Conservation (phyloP, 371 early-diverging fungal species). For the Mucor velutinosus region DNA sequence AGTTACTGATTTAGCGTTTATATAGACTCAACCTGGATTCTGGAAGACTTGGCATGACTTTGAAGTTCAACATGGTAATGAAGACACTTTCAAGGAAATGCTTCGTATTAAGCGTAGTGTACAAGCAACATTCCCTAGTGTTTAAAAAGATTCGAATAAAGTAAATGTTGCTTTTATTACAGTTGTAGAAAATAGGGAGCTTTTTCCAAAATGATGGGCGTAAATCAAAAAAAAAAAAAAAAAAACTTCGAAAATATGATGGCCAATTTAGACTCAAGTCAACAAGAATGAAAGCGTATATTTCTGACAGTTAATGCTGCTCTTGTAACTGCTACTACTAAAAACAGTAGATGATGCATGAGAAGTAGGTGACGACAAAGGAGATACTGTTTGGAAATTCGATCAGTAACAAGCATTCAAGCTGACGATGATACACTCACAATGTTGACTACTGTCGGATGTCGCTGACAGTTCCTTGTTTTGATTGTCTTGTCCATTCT, state of each 20-base stretch:
- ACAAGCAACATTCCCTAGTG: conserved; percentile 47
- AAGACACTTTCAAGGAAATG: conserved; percentile 98
- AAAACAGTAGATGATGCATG: background rate
- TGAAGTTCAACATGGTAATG: conserved; percentile 96
- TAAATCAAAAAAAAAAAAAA: conserved; percentile 1
- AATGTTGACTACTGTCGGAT: background rate
- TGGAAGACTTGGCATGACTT: conserved; percentile 97
- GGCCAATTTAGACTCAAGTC: background rate
- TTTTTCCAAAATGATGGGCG: background rate
- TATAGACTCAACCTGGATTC: conserved; percentile 65
- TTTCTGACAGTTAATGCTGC: conserved; percentile 5
- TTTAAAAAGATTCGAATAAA: conserved; percentile 17
- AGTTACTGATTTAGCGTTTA: background rate
- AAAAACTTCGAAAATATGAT: background rate
- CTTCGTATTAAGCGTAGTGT: conserved; percentile 89
- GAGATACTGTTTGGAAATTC: background rate
- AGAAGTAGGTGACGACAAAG: background rate
- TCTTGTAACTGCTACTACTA: background rate
- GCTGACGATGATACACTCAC: background rate
- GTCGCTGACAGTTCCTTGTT: background rate
- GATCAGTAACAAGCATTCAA: background rate
- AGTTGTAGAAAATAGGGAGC: background rate
- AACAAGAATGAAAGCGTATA: conserved; percentile 17
- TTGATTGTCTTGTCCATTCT: conserved; percentile 7
- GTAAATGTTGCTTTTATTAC: background rate